Evolutionary conservation across 2,329 filamentous ascomycete genomes (phyloP), one percentile per base, ranked within the genome.

Genomic region (Epichloe elymi): DNA sequence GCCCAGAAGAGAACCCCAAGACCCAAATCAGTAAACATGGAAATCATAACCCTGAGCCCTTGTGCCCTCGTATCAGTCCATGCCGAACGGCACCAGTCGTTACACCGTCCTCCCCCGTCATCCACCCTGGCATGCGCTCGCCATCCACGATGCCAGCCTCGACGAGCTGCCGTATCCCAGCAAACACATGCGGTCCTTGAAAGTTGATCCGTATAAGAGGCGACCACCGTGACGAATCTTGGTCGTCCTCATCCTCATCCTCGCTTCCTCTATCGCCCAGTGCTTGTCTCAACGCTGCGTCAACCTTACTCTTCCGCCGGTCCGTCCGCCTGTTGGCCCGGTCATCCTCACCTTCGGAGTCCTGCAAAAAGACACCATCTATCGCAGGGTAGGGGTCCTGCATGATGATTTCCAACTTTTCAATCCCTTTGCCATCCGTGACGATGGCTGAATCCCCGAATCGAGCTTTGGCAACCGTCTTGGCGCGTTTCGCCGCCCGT

Each of bases 101-200:
- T 5, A 93, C 81, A 0, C 83, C 85, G 43, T 88, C 85, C 60
- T 95, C 88, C 2, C 89, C 89, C 1, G 88, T 93, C 83, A 95
- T 84, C 88, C 88, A 95, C 0, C 85, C 85, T 0, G 89, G 88
- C 85, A 94, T 90, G 50, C 73, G 78, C 59, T 82, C 76, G 1
- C 87, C 84, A 61, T 94, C 81, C 26, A 95, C 71, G 48, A 86
- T 74, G 0, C 87, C 88, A 15, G 79, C 70, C 64, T 94, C 88
- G 0, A 91, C 85, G 35, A 95, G 73, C 60, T 85, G 80, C 46
- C 87, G 76, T 23, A 95, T 74, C 0, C 89, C 89, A 0, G 83
- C 83, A 67, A 94, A 91, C 3, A 95, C 82, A 62, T 95, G 87
- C 0, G 75, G 66, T 0, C 89, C 89, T 39, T 83, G 77, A 55